Evolutionary conservation across 306 rosid species (phyloP).

Genomic region (Citrullus mucosospermus): DNA sequence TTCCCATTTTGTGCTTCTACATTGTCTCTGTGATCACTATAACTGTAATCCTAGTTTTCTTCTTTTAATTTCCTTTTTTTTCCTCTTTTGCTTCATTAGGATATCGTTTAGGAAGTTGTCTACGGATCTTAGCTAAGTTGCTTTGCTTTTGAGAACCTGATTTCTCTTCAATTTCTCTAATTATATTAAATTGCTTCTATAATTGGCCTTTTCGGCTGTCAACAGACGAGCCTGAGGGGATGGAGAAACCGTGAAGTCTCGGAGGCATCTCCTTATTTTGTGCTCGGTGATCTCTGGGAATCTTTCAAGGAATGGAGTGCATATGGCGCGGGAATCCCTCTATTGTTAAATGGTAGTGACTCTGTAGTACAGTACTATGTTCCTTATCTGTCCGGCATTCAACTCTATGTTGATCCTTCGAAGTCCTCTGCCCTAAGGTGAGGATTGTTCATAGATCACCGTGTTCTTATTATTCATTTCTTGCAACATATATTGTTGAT

Average conservation of each 20-base stretch:
- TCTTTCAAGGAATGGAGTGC: constrained; percentile 88
- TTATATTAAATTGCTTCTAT: not conserved
- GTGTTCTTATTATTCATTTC: not conserved
- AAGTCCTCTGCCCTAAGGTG: constrained; percentile 56
- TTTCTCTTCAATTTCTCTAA: not conserved
- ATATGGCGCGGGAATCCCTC: constrained; percentile 76
- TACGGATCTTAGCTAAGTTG: not conserved
- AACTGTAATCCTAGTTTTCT: not conserved
- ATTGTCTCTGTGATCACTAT: not conserved
- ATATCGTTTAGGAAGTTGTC: not conserved
- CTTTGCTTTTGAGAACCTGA: not conserved
- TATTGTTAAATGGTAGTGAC: constrained; percentile 60
- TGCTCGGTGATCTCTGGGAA: constrained; percentile 85
- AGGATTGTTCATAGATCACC: not conserved
- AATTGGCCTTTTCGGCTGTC: not conserved
- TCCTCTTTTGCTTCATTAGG: not conserved
- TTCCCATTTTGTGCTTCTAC: not conserved
- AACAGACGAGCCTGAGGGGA: constrained; percentile 41
- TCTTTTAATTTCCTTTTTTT: not conserved
- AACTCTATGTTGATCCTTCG: constrained; percentile 61
- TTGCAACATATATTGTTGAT: not conserved
- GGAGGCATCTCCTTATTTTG: constrained; percentile 55
- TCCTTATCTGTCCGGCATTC: constrained; percentile 81
- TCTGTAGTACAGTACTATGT: constrained; percentile 80
- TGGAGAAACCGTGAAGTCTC: constrained; percentile 36